Evolutionary conservation across 2,329 filamentous ascomycete genomes (phyloP).

Genomic region (Hypoxylon sp.): DNA sequence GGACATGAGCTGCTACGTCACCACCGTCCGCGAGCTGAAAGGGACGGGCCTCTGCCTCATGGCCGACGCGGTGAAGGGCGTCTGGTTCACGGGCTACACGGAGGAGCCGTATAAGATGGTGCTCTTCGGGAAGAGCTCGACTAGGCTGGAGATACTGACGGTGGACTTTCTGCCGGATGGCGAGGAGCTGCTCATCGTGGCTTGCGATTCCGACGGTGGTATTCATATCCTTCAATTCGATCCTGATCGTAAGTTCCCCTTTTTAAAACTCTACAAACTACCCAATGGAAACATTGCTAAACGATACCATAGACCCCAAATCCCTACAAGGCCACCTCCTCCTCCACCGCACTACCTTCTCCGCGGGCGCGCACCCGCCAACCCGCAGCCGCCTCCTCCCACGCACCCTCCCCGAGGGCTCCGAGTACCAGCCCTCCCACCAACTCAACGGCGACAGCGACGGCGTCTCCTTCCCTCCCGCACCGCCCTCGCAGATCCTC

Average conservation of each 20-base stretch:
- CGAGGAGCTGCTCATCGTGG: conserved; percentile 83
- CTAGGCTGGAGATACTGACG: conserved; percentile 79
- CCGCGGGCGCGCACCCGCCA: conserved; percentile 81
- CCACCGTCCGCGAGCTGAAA: conserved; percentile 83
- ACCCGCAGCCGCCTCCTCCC: conserved; percentile 82
- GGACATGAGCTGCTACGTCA: conserved; percentile 96
- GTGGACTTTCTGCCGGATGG: conserved; percentile 92
- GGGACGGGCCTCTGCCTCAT: conserved; percentile 88
- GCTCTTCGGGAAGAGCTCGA: conserved; percentile 87
- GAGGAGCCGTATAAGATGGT: conserved; percentile 98
- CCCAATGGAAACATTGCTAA: conserved; percentile 41
- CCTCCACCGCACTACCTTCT: conserved; percentile 88
- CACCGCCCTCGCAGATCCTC: conserved; percentile 65
- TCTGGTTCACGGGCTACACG: conserved; percentile 96
- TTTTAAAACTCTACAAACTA: not conserved
- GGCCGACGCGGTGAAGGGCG: conserved; percentile 89
- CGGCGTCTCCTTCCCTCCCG: conserved; percentile 49
- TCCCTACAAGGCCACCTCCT: conserved; percentile 89
- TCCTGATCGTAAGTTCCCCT: conserved; percentile 78
- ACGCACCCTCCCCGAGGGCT: conserved; percentile 64
- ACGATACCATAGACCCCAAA: conserved; percentile 77
- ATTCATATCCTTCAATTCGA: conserved; percentile 93
- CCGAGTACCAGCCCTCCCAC: conserved; percentile 46
- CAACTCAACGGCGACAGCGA: conserved; percentile 48
- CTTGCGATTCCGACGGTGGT: conserved; percentile 85